Percentiles rank a stretch among this genome's conserved stretches.
phyloP scores from a whole-genome alignment of 257 asterid species.

The Solanum sejunctum region DNA sequence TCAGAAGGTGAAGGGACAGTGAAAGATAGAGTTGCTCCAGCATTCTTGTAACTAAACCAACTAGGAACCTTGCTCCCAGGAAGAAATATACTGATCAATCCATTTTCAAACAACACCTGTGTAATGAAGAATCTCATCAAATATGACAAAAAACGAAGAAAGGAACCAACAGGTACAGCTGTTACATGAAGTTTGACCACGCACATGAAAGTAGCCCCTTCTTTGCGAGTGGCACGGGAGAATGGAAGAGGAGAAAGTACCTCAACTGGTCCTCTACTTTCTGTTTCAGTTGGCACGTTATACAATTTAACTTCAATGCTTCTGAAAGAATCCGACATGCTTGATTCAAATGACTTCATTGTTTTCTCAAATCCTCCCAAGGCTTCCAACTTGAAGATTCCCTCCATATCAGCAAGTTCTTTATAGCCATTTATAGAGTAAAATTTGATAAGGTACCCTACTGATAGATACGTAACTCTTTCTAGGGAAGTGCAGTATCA shows the following conservation, averaged over 20 bases:
- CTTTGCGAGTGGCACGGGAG: background rate
- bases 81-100: background rate
- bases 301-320: background rate
- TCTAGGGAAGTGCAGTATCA: background rate
- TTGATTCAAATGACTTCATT: background rate
- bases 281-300: background rate
- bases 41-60: background rate
- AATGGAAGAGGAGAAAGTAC: background rate
- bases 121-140: background rate
- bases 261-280: background rate
- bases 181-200: background rate
- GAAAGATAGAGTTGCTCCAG: background rate
- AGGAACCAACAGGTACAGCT: background rate
- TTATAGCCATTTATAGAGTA: background rate
- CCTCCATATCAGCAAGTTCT: background rate
- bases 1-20: background rate
- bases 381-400: background rate
- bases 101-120: background rate
- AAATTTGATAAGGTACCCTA: background rate
- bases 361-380: background rate
- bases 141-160: background rate
- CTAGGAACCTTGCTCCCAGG: background rate
- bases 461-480: background rate
- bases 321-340: background rate
- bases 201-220: background rate